phyloP scores from a whole-genome alignment of 2,329 filamentous ascomycete species.

The Sclerotinia glacialis region DNA sequence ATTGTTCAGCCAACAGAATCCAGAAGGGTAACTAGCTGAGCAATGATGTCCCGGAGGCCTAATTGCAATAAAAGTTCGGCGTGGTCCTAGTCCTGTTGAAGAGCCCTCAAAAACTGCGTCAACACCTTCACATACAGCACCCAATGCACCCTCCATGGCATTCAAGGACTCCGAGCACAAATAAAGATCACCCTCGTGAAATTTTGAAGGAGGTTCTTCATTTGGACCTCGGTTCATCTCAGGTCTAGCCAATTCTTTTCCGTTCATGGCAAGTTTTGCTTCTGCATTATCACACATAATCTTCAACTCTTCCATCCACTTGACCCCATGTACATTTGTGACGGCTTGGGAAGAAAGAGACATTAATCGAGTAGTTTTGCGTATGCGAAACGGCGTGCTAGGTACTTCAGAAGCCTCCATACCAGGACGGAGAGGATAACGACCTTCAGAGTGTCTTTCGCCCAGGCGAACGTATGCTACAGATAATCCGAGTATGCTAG shows the following conservation, averaged over 20 bases:
- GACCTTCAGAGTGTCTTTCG: slow-evolving; percentile 70
- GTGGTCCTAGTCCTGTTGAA: slow-evolving; percentile 51
- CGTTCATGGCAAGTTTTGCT: slow-evolving; percentile 69
- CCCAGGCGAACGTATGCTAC: slow-evolving; percentile 89
- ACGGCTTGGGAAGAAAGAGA: slow-evolving; percentile 73
- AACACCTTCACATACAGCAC: slow-evolving; percentile 89
- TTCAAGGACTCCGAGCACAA: slow-evolving; percentile 80
- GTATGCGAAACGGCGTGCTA: slow-evolving; percentile 76
- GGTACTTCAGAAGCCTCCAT: slow-evolving; percentile 51
- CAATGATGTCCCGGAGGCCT: slow-evolving; percentile 95
- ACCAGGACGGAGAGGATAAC: slow-evolving; percentile 63
- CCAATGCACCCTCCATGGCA: slow-evolving; percentile 86
- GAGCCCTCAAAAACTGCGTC: slow-evolving; percentile 71
- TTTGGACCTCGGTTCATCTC: slow-evolving; percentile 55
- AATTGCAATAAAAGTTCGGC: slow-evolving; percentile 85
- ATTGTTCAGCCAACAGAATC: slow-evolving; percentile 99
- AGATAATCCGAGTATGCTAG: slow-evolving; percentile 76
- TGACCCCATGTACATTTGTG: slow-evolving; percentile 83
- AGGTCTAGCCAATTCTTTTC: slow-evolving; percentile 73
- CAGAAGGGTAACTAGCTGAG: slow-evolving; percentile 82
- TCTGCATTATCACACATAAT: slow-evolving; percentile 81
- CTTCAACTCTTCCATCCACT: slow-evolving; percentile 92
- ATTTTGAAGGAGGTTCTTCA: slow-evolving; percentile 46
- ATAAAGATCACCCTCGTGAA: slow-evolving; percentile 90
- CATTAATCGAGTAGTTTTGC: slow-evolving; percentile 71